These are phyloP conservation scores for Naegleria lovaniensis DNA, from an alignment of 208 protist species.

Conservation along the genomic window DNA sequence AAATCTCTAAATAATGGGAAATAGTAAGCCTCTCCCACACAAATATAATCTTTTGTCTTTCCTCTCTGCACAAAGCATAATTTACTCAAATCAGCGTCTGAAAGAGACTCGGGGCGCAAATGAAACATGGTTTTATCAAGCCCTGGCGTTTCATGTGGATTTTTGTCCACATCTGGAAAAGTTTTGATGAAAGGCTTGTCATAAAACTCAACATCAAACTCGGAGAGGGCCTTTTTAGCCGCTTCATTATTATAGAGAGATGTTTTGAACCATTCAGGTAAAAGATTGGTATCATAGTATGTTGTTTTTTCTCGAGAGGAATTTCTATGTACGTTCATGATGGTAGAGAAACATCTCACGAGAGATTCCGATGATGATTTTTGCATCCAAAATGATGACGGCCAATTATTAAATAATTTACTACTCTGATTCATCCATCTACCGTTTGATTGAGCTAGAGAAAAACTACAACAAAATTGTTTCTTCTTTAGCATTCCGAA, in stretches of 20 bases:
- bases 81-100: background rate
- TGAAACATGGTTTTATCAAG: background rate
- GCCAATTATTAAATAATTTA: too few species aligned
- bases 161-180: background rate
- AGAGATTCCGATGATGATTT: too few species aligned
- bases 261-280: background rate
- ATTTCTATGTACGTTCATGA: too few species aligned
- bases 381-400: too few species aligned
- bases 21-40: constrained; percentile 77
- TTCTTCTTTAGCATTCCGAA: too few species aligned
- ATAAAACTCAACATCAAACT: background rate
- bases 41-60: constrained; percentile 65
- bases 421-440: too few species aligned
- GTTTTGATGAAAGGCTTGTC: background rate
- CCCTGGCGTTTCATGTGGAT: background rate
- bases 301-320: too few species aligned
- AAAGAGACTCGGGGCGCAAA: background rate
- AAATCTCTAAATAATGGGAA: constrained; percentile 77
- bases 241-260: background rate
- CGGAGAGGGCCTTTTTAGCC: background rate
- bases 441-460: too few species aligned
- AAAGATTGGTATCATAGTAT: background rate
- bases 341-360: too few species aligned
- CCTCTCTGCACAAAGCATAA: background rate
- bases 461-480: too few species aligned